These are phyloP conservation scores for Aureobasidium melanogenum DNA, from an alignment of 2,329 filamentous ascomycete genomes.

Conservation along the genomic window DNA sequence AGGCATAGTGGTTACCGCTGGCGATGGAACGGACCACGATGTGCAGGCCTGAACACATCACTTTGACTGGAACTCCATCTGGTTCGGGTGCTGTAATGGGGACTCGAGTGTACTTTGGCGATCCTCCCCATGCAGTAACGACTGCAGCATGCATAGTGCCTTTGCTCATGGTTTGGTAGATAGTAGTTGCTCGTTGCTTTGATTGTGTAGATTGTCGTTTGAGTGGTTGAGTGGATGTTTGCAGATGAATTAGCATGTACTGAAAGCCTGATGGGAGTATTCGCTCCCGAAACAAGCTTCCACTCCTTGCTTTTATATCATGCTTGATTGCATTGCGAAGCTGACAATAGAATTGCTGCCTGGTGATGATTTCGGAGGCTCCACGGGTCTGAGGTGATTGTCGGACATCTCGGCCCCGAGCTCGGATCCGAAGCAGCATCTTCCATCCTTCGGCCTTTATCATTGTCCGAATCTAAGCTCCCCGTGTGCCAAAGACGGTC, in stretches of 20 bases:
- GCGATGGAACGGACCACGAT: slow-evolving; percentile 46
- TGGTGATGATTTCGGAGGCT: background rate
- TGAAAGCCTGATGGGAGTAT: background rate
- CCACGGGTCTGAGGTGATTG: background rate
- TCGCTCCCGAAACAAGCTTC: background rate
- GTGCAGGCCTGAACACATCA: slow-evolving; percentile 46
- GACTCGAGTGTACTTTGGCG: slow-evolving; percentile 28
- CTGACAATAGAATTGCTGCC: background rate
- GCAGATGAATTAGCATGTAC: background rate
- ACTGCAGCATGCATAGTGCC: slow-evolving; percentile 31
- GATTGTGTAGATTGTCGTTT: background rate
- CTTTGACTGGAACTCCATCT: slow-evolving; percentile 40
- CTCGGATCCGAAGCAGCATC: background rate
- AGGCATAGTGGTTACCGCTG: slow-evolving; percentile 46
- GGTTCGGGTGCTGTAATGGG: slow-evolving; percentile 3
- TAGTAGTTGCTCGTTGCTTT: background rate
- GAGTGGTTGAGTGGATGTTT: too few species aligned
- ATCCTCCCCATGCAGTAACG: slow-evolving; percentile 33
- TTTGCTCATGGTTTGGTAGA: background rate
- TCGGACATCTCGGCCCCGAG: background rate
- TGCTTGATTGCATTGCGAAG: background rate
- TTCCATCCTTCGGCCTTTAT: too few species aligned
- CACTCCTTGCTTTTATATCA: background rate
- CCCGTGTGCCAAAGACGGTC: too few species aligned
- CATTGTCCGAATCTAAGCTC: too few species aligned